Conservation (phyloP, 345 rosid genomes). For the Boechera divaricarpa region DNA sequence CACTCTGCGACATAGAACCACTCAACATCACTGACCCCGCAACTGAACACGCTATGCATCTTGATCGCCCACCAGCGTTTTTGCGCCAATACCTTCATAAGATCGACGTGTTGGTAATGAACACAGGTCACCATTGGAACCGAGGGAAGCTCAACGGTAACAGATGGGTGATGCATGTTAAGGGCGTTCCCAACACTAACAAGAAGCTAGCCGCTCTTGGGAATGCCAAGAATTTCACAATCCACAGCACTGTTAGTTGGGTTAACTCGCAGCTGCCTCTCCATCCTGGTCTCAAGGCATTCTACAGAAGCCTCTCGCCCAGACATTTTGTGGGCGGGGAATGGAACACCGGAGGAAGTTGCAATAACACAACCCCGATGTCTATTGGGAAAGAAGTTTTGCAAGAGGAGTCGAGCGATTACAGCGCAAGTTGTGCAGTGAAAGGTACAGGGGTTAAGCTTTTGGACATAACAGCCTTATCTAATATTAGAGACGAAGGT, state of each 20-base stretch:
- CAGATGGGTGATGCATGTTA: constrained; percentile 76
- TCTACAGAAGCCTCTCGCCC: constrained; percentile 78
- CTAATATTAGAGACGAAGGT: constrained; percentile 80
- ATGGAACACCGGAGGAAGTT: constrained; percentile 92
- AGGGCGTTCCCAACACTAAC: constrained; percentile 61
- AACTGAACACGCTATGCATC: constrained; percentile 78
- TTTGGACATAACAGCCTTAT: constrained; percentile 70
- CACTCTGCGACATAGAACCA: constrained; percentile 72
- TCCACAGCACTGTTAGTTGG: constrained; percentile 74
- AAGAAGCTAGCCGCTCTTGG: constrained; percentile 64
- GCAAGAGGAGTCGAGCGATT: constrained; percentile 72
- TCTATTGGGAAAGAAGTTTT: constrained; percentile 71
- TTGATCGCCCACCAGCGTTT: constrained; percentile 82
- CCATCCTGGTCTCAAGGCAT: constrained; percentile 64
- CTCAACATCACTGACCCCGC: constrained; percentile 53
- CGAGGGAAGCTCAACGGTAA: constrained; percentile 70
- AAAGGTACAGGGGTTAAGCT: constrained; percentile 72
- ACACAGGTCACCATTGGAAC: constrained; percentile 90
- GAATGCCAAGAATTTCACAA: constrained; percentile 70
- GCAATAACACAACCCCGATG: constrained; percentile 75
- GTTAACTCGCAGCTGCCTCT: constrained; percentile 64
- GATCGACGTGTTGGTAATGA: constrained; percentile 71
- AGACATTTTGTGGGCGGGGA: constrained; percentile 84
- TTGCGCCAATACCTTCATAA: constrained; percentile 59
- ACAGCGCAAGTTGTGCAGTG: constrained; percentile 60